Evolutionary conservation across 306 rosid genomes (phyloP), one percentile per base, ranked within the genome.

Genomic region (Arachis stenosperma): DNA sequence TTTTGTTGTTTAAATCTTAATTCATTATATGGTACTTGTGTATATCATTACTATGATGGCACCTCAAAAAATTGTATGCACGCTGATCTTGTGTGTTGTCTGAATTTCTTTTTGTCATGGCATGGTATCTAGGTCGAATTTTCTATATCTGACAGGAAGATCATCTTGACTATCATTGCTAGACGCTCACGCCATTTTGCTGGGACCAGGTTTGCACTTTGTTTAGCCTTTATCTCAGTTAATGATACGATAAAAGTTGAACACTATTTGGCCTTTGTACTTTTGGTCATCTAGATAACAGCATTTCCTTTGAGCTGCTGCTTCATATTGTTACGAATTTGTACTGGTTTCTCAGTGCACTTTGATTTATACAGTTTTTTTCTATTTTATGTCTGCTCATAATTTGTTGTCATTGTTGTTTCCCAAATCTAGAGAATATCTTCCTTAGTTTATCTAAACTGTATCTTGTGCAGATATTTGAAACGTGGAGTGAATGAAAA

Each of bases 151-250:
- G 93, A 84, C 65, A 81, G 82, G 75, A 81, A 88, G 76, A 75
- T 95, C 76, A 87, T 79, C 70, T 67, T 95, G 81, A 91, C 83
- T 62, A 75, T 92, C 82, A 95, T 95, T 82, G 93, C 96, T 69
- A 90, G 99, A 69, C 98, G 99, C 53, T 95, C 99, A 55, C 88
- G 97, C 33, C 99, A 95, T 83, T 95, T 87, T 84, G 99, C 98
- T 71, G 99, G 99, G 75, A 95, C 99, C 85, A 90, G 99, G 99
- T 95, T 67, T 69, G 84, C 57, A 22, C 59, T 68, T 39, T 47
- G 54, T 61, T 37, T 1, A 65, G 54, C 36, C 41, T 77, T 71
- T 65, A 54, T 30, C 9, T 69, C 6, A 67, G 71, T 68, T 79
- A 51, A 10, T 74, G 22, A 55, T 81, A 44, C 70, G 47, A 58